phyloP scores from a whole-genome alignment of 768 basidiomycete genomes.

The Boletus insuetus region DNA sequence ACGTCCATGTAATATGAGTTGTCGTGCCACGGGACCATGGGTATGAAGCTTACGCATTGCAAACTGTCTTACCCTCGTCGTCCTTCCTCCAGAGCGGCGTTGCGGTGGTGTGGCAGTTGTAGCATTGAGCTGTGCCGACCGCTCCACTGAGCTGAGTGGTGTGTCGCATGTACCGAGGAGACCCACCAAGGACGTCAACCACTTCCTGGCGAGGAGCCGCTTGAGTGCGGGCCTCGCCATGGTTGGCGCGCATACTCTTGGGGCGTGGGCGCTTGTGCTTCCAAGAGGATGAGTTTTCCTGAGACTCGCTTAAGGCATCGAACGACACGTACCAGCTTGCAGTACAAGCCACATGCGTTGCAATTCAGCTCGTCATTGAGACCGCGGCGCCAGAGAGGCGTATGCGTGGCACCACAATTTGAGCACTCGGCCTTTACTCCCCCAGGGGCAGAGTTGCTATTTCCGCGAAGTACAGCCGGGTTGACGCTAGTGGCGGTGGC shows the following conservation, averaged over 20 bases:
- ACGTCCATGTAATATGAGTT: constrained; percentile 9
- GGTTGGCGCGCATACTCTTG: constrained; percentile 79
- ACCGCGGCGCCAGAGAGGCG: constrained; percentile 83
- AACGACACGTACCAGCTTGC: constrained; percentile 62
- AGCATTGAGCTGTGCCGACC: constrained; percentile 68
- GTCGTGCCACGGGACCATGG: constrained; percentile 3
- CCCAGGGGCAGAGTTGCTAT: constrained; percentile 43
- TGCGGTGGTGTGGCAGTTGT: constrained; percentile 86
- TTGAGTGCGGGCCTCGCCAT: constrained; percentile 69
- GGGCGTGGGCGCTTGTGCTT: constrained; percentile 88
- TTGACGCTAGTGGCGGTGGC: constrained; percentile 63
- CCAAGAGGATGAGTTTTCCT: background rate
- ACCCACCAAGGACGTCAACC: constrained; percentile 70
- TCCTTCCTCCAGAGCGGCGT: constrained; percentile 91
- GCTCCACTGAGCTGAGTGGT: constrained; percentile 28
- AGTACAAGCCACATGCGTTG: constrained; percentile 86
- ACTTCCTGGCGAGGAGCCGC: constrained; percentile 64
- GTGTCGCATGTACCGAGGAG: constrained; percentile 30
- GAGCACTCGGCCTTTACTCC: constrained; percentile 81
- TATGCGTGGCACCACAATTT: constrained; percentile 87
- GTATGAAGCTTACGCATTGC: constrained; percentile 73
- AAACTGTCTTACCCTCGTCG: constrained; percentile 87
- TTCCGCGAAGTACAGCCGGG: constrained; percentile 37
- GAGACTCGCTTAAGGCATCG: background rate
- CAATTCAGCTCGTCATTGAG: constrained; percentile 88